A percentile compares a stretch with the other conserved stretches of the same genome.
Conservation (phyloP, 768 basidiomycete species). For the Hygrocybe punicea region DNA sequence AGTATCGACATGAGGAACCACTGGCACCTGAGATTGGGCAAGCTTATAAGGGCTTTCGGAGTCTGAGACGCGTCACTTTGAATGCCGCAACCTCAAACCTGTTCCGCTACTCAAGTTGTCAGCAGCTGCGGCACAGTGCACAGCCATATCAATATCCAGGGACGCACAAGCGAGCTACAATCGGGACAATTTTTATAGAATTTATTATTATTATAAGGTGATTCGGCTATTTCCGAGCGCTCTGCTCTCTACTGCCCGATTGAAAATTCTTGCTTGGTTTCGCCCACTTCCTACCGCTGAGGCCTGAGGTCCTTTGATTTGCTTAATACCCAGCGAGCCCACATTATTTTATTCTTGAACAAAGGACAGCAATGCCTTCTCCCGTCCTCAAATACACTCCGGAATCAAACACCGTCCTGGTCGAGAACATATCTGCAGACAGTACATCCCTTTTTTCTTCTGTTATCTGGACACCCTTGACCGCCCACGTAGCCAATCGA, state of each 20-base stretch:
- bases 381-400: conserved; percentile 36
- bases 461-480: not conserved
- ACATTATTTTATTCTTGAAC: not conserved
- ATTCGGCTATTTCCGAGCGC: too few species aligned
- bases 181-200: too few species aligned
- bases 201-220: too few species aligned
- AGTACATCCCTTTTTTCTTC: conserved; percentile 24
- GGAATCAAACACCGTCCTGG: conserved; percentile 44
- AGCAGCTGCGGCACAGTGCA: too few species aligned
- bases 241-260: too few species aligned
- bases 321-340: not conserved
- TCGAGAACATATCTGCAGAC: conserved; percentile 46
- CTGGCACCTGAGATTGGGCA: too few species aligned
- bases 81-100: too few species aligned
- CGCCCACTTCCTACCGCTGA: not conserved
- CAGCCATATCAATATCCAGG: too few species aligned
- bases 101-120: too few species aligned
- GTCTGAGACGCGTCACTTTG: too few species aligned
- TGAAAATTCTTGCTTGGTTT: not conserved
- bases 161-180: too few species aligned
- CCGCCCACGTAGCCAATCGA: conserved; percentile 30
- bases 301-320: not conserved
- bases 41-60: too few species aligned
- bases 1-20: not conserved
- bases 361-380: not conserved